Conservation (phyloP, 2,329 filamentous ascomycete species). For the Calonectria henricotiae region DNA sequence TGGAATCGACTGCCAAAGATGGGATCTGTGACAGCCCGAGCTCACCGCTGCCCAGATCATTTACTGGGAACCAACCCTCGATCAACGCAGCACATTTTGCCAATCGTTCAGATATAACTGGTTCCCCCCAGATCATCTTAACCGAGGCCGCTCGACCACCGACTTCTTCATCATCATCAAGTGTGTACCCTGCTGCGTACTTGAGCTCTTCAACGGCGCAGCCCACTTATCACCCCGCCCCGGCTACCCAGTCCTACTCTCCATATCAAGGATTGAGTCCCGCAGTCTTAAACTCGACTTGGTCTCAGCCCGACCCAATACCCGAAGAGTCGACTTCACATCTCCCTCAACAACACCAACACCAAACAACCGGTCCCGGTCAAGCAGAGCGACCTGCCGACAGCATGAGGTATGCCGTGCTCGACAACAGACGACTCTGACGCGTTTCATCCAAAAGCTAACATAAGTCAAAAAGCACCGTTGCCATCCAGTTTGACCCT, state of each 20-base stretch:
- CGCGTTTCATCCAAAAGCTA: slow-evolving; percentile 32
- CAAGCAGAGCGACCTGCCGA: slow-evolving; percentile 41
- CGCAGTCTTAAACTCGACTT: slow-evolving; percentile 46
- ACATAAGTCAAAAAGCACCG: slow-evolving; percentile 58
- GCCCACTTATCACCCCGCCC: slow-evolving; percentile 49
- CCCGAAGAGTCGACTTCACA: slow-evolving; percentile 44
- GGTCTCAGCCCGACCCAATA: slow-evolving; percentile 46
- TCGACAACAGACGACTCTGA: not conserved
- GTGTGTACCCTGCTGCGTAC: slow-evolving; percentile 48
- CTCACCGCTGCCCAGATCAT: slow-evolving; percentile 52
- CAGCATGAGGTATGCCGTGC: slow-evolving; percentile 47
- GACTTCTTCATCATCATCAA: slow-evolving; percentile 40
- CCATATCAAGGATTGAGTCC: slow-evolving; percentile 48
- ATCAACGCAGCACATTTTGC: slow-evolving; percentile 45
- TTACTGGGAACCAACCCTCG: slow-evolving; percentile 46
- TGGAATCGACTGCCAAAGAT: slow-evolving; percentile 51
- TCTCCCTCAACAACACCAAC: slow-evolving; percentile 43
- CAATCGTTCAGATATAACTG: slow-evolving; percentile 46
- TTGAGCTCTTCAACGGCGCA: slow-evolving; percentile 47
- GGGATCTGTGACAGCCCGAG: slow-evolving; percentile 51
- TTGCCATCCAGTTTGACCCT: slow-evolving; percentile 69
- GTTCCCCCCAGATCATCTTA: slow-evolving; percentile 48
- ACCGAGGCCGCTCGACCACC: slow-evolving; percentile 44
- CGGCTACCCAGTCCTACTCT: slow-evolving; percentile 50
- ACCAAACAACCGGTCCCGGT: slow-evolving; percentile 30